These are phyloP conservation scores for Urostyla sp. DNA, from an alignment of 73 alveolate genomes.

Conservation along the genomic window DNA sequence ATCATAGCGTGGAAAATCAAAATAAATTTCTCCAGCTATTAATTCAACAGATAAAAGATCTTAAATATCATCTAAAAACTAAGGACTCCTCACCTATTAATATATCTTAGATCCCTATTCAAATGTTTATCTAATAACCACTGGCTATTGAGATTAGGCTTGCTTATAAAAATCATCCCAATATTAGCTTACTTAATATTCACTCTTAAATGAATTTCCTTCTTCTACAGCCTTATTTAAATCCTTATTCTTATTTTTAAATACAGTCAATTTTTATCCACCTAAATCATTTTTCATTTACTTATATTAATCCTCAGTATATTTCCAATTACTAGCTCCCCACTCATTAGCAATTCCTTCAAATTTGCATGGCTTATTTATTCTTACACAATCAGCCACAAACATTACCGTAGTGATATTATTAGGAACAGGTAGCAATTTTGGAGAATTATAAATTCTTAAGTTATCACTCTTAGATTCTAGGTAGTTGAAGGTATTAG, in stretches of 20 bases:
- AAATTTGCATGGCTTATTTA: slow-evolving; percentile 49
- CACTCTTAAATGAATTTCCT: background rate
- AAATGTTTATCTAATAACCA: too few species aligned
- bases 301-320: slow-evolving; percentile 2
- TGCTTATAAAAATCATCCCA: too few species aligned
- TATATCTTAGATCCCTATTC: background rate
- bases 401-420: background rate
- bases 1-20: slow-evolving; percentile 8
- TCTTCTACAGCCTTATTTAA: background rate
- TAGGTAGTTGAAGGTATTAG: slow-evolving; percentile 47
- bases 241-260: too few species aligned
- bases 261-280: background rate
- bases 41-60: background rate
- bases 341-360: slow-evolving; percentile 37
- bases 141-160: too few species aligned
- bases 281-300: slow-evolving; percentile 3
- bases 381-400: slow-evolving; percentile 41
- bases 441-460: background rate
- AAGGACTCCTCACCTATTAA: background rate
- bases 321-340: slow-evolving; percentile 32
- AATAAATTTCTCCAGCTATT: background rate
- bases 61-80: background rate
- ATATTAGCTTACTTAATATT: background rate
- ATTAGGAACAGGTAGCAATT: slow-evolving; percentile 3
- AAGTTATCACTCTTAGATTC: slow-evolving; percentile 18